Percentiles rank a stretch among this genome's conserved stretches.
These are phyloP conservation scores for Novymonas esmeraldas DNA, from an alignment of 208 protist species.

Conservation along the genomic window DNA sequence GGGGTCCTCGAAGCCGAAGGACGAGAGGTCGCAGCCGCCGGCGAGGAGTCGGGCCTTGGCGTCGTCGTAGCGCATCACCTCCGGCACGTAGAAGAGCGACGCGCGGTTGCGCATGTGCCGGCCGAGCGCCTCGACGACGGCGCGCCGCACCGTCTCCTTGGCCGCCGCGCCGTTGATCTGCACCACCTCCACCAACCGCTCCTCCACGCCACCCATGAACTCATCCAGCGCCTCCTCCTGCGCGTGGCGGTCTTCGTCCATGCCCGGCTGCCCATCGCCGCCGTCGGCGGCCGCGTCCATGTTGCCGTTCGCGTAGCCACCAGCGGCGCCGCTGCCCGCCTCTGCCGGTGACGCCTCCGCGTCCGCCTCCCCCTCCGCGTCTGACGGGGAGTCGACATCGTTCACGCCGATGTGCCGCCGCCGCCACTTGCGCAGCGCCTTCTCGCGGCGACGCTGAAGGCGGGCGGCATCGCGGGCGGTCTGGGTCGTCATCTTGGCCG, in stretches of 20 bases:
- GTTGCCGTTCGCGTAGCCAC: conserved; percentile 31
- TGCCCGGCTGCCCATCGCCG: conserved; percentile 5
- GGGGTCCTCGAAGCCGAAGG: conserved; percentile 65
- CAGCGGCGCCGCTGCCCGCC: neutral
- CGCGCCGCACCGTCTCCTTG: conserved; percentile 55
- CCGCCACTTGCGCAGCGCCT: conserved; percentile 76
- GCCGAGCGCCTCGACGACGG: conserved; percentile 43
- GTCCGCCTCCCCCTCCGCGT: conserved; percentile 21
- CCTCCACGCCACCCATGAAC: conserved; percentile 64
- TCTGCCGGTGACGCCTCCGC: conserved; percentile 15
- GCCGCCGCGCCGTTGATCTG: conserved; percentile 62
- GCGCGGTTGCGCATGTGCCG: conserved; percentile 66
- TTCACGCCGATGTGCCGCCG: conserved; percentile 89
- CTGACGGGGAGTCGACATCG: conserved; percentile 41
- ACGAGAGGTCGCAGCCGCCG: conserved; percentile 60
- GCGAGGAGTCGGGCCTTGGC: conserved; percentile 44
- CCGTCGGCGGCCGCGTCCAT: conserved; percentile 1
- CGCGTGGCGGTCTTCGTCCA: conserved; percentile 15
- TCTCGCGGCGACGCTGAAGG: conserved; percentile 41
- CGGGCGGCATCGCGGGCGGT: conserved; percentile 24
- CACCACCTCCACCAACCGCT: conserved; percentile 60
- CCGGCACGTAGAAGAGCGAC: conserved; percentile 75
- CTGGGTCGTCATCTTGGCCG: conserved; percentile 15
- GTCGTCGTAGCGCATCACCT: conserved; percentile 68
- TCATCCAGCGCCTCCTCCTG: conserved; percentile 73